Percentiles rank a stretch among this genome's conserved stretches.
Evolutionary conservation across 2,329 filamentous ascomycete species (phyloP).

Genomic region (Cladosporium sp.): DNA sequence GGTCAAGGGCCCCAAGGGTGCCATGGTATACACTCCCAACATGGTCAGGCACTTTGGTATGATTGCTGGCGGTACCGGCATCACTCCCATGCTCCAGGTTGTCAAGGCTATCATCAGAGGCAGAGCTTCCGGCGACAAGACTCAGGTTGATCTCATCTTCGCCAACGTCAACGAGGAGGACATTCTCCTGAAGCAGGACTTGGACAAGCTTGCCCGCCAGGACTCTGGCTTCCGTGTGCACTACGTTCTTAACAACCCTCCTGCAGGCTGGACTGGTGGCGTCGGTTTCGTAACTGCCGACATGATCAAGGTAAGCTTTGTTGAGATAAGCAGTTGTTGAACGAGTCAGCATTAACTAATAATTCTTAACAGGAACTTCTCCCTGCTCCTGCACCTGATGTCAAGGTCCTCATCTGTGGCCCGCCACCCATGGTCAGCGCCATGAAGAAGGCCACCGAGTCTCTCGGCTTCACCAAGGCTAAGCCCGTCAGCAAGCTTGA

Average conservation of each 20-base stretch:
- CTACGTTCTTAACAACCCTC: slow-evolving; percentile 95
- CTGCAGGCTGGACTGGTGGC: slow-evolving; percentile 84
- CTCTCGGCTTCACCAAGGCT: slow-evolving; percentile 86
- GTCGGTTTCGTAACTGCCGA: slow-evolving; percentile 93
- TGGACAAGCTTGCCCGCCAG: slow-evolving; percentile 72
- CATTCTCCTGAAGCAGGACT: slow-evolving; percentile 87
- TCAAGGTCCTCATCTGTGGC: slow-evolving; percentile 92
- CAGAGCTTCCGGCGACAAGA: slow-evolving; percentile 58
- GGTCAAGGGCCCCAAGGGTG: slow-evolving; percentile 90
- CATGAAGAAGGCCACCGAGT: slow-evolving; percentile 92
- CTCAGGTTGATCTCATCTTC: slow-evolving; percentile 90
- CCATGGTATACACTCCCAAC: slow-evolving; percentile 95
- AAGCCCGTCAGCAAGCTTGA: slow-evolving; percentile 94
- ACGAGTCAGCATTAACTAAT: not conserved
- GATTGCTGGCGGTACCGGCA: slow-evolving; percentile 95
- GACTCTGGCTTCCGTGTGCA: slow-evolving; percentile 81
- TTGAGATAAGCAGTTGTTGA: not conserved
- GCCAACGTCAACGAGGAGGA: slow-evolving; percentile 93
- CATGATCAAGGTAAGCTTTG: slow-evolving; percentile 69
- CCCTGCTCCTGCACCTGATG: slow-evolving; percentile 75
- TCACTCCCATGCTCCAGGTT: slow-evolving; percentile 97
- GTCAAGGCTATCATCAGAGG: slow-evolving; percentile 70
- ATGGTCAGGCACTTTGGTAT: slow-evolving; percentile 96
- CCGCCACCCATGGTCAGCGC: slow-evolving; percentile 95
- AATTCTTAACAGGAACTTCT: slow-evolving; percentile 60